phyloP scores from a whole-genome alignment of 805 yeast species.

The Scheffersomyces amazonensis region DNA sequence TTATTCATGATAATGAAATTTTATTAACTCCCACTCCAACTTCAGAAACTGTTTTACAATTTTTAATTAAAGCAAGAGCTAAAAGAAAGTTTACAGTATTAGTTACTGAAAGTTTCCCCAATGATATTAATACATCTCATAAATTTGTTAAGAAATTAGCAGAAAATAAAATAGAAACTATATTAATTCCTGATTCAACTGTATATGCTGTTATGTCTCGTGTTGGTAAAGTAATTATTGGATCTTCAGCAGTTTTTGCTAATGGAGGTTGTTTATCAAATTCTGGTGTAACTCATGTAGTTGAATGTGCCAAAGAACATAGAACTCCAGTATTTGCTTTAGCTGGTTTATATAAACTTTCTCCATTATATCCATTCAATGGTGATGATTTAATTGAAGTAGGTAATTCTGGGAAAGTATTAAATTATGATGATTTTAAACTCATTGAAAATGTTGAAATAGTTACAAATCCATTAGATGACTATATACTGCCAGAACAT shows the following conservation, averaged over 20 bases:
- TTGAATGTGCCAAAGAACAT: conserved; percentile 94
- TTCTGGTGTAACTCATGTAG: conserved; percentile 89
- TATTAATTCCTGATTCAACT: conserved; percentile 88
- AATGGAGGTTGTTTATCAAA: conserved; percentile 93
- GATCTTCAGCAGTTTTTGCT: conserved; percentile 89
- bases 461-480: conserved; percentile 79
- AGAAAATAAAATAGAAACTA: conserved; percentile 83
- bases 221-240: conserved; percentile 93
- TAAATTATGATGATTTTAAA: conserved; percentile 68
- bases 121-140: conserved; percentile 75
- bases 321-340: conserved; percentile 96
- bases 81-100: conserved; percentile 90
- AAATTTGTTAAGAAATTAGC: conserved; percentile 76
- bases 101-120: conserved; percentile 91
- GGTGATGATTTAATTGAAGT: conserved; percentile 82
- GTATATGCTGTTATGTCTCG: conserved; percentile 95
- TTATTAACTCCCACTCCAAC: conserved; percentile 92
- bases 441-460: conserved; percentile 74
- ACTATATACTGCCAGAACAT: conserved; percentile 90
- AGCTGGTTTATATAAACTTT: conserved; percentile 88
- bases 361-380: conserved; percentile 90
- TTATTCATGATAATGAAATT: conserved; percentile 89
- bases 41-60: conserved; percentile 83
- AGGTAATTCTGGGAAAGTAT: conserved; percentile 88
- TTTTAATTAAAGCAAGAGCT: conserved; percentile 78